Evolutionary conservation across 352 stramenopile species (phyloP), one percentile per base, ranked within the genome.

Genomic region (Peronospora belbahrii): DNA sequence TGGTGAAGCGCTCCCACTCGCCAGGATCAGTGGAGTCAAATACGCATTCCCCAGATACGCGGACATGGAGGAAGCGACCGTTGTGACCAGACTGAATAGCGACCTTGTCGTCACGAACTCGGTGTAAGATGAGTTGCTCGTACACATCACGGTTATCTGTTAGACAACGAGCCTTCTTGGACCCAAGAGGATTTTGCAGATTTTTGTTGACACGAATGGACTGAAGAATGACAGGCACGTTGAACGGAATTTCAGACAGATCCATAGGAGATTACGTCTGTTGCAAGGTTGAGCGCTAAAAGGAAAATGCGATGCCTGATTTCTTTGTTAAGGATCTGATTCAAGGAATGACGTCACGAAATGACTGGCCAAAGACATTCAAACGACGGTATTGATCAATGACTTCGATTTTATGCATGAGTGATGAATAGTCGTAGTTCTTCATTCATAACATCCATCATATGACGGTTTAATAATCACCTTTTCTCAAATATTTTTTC

Each of bases 101-200:
- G 9, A 73, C 25, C 48, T 65, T 69, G 19, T 62, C 58, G 24
- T 67, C 52, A 6, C 42, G 33, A 10, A 67, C 42, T 30, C 37
- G 59, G n/a, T 27, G 63, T 41, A 73, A 39, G 18, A 70, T 40
- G 18, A 67, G 17, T 22, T 58, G 47, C 45, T 68, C 55, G 24
- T 62, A 68, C 4, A 48, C 19, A 15, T 68, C 59, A 3, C 52
- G 39, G 37, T 68, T 62, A 28, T 58, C 48, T 13, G 41, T 43
- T 0, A 56, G 18, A 35, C 63, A 73, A 33, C 51, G 48, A 20
- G 63, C 55, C n/a, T 55, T 58, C 41, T 67, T 67, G 28, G 57
- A 63, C 8, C 63, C 63, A 20, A 52, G 39, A 2, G 54, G 38
- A n/a, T 65, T 67, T 31, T 67, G 44, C 19, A 73, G n/a, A 38